phyloP scores from a whole-genome alignment of 495 filamentous ascomycete genomes.

The Penicilliopsis zonata region DNA sequence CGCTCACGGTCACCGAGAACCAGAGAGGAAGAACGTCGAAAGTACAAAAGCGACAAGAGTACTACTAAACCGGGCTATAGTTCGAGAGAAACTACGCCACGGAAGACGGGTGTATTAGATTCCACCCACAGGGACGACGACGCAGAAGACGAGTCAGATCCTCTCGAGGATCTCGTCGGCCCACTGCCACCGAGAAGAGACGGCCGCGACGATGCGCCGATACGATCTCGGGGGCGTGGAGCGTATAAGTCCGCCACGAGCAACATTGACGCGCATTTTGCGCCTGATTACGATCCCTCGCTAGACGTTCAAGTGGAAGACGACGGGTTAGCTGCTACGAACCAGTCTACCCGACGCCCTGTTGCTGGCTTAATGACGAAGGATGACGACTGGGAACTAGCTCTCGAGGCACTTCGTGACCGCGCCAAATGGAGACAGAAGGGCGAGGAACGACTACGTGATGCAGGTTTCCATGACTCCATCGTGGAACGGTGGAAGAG shows the following conservation, averaged over 20 bases:
- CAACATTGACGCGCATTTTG: conserved; percentile 73
- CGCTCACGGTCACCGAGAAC: conserved; percentile 20
- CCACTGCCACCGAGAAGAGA: conserved; percentile 51
- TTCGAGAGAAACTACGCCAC: no score
- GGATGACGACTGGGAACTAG: conserved; percentile 69
- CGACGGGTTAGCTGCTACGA: conserved; percentile 9
- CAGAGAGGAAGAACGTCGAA: conserved; percentile 5
- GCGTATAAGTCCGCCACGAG: conserved; percentile 39
- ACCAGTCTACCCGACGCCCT: conserved; percentile 20
- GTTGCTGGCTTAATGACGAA: conserved; percentile 31
- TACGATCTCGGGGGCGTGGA: conserved; percentile 70
- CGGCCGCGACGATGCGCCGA: conserved; percentile 9
- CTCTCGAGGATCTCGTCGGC: conserved; percentile 68
- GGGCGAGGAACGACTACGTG: conserved; percentile 65
- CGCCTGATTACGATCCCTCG: conserved; percentile 61
- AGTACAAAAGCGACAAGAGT: conserved; percentile 2
- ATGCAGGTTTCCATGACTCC: conserved; percentile 68
- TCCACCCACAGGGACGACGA: conserved; percentile 4
- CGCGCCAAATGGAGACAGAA: conserved; percentile 68
- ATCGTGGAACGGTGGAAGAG: conserved; percentile 72
- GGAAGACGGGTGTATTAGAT: conserved; percentile 5
- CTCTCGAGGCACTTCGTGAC: conserved; percentile 71
- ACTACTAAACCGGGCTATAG: not conserved
- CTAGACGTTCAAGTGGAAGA: conserved; percentile 50
- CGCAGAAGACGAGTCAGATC: conserved; percentile 50